Evolutionary conservation across 768 basidiomycete genomes (phyloP).

Genomic region (Lactifluus piperatus): DNA sequence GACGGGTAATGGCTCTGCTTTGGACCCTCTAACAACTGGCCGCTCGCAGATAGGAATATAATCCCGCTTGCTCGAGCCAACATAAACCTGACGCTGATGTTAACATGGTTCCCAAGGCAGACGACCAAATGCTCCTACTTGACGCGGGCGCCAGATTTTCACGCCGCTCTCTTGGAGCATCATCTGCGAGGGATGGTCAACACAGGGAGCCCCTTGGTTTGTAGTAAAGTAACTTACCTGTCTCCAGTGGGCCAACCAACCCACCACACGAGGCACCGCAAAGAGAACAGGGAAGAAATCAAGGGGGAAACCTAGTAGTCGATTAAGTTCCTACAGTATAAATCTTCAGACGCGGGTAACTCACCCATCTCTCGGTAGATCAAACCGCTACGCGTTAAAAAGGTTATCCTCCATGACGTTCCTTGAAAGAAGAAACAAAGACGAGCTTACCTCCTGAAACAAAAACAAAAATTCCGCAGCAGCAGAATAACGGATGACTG

Average conservation of each 20-base stretch:
- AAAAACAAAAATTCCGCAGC: no score
- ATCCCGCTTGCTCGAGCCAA: slow-evolving; percentile 65
- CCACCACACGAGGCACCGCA: slow-evolving; percentile 85
- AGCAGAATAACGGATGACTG: not conserved
- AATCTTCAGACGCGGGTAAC: slow-evolving; percentile 18
- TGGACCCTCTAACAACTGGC: slow-evolving; percentile 41
- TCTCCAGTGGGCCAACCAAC: slow-evolving; percentile 91
- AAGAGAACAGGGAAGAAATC: slow-evolving; percentile 95
- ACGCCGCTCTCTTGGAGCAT: slow-evolving; percentile 86
- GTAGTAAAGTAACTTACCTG: slow-evolving; percentile 41
- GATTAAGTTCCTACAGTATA: slow-evolving; percentile 4
- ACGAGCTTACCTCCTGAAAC: slow-evolving; percentile 40
- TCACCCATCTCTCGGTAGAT: slow-evolving; percentile 90
- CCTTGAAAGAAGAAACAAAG: no score
- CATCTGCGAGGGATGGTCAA: slow-evolving; percentile 45
- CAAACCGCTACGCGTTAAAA: slow-evolving; percentile 45
- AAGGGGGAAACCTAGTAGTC: slow-evolving; percentile 68
- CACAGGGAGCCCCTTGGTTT: not conserved
- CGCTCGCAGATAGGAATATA: slow-evolving; percentile 64
- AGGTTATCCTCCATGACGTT: not conserved
- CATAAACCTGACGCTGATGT: slow-evolving; percentile 44
- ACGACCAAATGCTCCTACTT: slow-evolving; percentile 36
- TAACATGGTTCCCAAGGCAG: not conserved
- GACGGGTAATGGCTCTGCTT: slow-evolving; percentile 53
- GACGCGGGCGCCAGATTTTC: slow-evolving; percentile 88